phyloP scores from a whole-genome alignment of 106 monocot genomes.

The Dactylorhiza incarnata region DNA sequence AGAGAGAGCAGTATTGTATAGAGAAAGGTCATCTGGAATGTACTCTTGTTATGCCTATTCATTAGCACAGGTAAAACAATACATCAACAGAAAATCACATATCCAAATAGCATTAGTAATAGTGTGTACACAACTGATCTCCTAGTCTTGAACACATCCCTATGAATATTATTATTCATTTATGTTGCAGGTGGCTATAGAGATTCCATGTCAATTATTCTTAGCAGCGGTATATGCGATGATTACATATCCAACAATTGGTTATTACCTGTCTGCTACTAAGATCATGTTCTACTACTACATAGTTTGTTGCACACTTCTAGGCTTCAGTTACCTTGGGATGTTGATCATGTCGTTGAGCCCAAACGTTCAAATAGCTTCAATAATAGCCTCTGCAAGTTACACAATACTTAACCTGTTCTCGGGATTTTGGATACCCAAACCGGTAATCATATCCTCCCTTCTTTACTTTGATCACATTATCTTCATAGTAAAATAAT shows the following conservation, averaged over 20 bases:
- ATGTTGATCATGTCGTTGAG: constrained; percentile 20
- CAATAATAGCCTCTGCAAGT: constrained; percentile 3
- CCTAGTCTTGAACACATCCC: background rate
- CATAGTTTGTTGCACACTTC: constrained; percentile 12
- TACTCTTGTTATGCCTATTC: constrained; percentile 22
- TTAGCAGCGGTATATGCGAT: background rate
- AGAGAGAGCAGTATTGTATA: constrained; percentile 34
- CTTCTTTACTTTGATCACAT: too few relatives aligned
- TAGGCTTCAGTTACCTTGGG: constrained; percentile 18
- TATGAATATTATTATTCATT: background rate
- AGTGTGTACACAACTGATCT: background rate
- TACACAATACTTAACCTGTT: constrained; percentile 17
- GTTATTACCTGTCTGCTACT: constrained; percentile 14
- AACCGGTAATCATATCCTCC: too few relatives aligned
- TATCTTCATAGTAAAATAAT: too few relatives aligned
- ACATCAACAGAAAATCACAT: background rate
- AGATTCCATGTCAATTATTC: constrained; percentile 10
- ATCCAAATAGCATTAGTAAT: background rate
- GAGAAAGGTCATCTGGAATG: constrained; percentile 51
- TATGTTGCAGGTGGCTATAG: constrained; percentile 9
- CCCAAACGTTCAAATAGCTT: constrained; percentile 6
- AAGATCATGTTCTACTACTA: constrained; percentile 20
- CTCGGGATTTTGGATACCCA: constrained; percentile 11
- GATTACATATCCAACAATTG: constrained; percentile 18
- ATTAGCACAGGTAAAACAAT: constrained; percentile 2